phyloP scores from a whole-genome alignment of 768 basidiomycete genomes.

The Pleurotus djamor region DNA sequence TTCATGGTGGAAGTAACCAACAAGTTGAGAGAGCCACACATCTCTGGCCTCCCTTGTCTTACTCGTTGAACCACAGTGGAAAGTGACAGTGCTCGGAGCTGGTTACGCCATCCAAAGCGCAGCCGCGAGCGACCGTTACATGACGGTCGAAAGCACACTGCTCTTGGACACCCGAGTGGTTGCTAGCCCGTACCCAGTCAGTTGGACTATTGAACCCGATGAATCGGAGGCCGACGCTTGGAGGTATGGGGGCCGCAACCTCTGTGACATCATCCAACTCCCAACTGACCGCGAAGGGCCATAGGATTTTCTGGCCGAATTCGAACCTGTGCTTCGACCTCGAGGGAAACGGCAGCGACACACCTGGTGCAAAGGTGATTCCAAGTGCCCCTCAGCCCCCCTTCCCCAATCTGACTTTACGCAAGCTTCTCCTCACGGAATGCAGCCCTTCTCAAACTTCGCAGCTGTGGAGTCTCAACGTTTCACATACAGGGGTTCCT shows the following conservation, averaged over 20 bases:
- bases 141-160: background rate
- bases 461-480: background rate
- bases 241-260: background rate
- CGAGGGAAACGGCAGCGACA: background rate
- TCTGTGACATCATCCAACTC: no score
- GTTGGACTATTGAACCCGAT: background rate
- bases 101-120: background rate
- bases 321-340: slow-evolving; percentile 1
- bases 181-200: background rate
- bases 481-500: no score
- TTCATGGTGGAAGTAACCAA: background rate
- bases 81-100: background rate
- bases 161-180: background rate
- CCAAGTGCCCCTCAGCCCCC: background rate
- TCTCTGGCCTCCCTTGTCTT: background rate
- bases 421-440: background rate
- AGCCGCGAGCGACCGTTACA: background rate
- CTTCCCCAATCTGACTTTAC: background rate
- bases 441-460: background rate
- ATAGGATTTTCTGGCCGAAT: slow-evolving; percentile 2
- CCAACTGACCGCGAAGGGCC: background rate
- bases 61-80: background rate
- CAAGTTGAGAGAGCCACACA: background rate
- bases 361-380: slow-evolving; percentile 1
- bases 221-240: background rate